A percentile compares a stretch with the other conserved stretches of the same genome.
phyloP scores from a whole-genome alignment of 108 stramenopile species.

The Nitzschia sp. region DNA sequence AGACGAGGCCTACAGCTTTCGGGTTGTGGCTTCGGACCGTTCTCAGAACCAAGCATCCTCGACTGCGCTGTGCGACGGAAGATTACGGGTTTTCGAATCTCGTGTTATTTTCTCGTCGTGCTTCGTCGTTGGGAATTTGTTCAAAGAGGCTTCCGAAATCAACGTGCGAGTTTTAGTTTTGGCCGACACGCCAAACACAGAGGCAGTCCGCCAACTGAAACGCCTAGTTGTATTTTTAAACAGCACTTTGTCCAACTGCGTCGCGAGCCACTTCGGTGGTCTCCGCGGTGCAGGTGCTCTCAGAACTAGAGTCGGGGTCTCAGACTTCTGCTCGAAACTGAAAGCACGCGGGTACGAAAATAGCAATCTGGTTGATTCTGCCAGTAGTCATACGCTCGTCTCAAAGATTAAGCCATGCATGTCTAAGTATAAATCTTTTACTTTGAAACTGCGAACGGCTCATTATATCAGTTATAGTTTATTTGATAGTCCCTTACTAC shows the following conservation, averaged over 20 bases:
- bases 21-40: neutral
- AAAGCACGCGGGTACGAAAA: neutral
- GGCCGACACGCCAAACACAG: neutral
- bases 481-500: conserved; percentile 98
- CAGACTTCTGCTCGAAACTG: too few relatives aligned
- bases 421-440: conserved; percentile 97
- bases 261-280: too few relatives aligned
- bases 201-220: neutral
- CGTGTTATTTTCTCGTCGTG: neutral
- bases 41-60: neutral
- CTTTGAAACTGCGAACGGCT: conserved; percentile 94
- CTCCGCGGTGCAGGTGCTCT: neutral
- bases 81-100: neutral
- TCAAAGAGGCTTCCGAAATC: neutral
- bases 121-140: neutral
- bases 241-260: neutral
- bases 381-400: conserved; percentile 99
- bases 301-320: too few relatives aligned
- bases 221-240: neutral
- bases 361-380: conserved; percentile 99
- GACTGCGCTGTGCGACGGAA: neutral
- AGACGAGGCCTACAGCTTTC: neutral
- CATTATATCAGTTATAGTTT: conserved; percentile 99
- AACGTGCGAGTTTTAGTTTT: neutral
- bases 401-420: conserved; percentile 99